Evolutionary conservation across 1,284 basidiomycete genomes (phyloP).

Genomic region (Cystobasidium pallidum): DNA sequence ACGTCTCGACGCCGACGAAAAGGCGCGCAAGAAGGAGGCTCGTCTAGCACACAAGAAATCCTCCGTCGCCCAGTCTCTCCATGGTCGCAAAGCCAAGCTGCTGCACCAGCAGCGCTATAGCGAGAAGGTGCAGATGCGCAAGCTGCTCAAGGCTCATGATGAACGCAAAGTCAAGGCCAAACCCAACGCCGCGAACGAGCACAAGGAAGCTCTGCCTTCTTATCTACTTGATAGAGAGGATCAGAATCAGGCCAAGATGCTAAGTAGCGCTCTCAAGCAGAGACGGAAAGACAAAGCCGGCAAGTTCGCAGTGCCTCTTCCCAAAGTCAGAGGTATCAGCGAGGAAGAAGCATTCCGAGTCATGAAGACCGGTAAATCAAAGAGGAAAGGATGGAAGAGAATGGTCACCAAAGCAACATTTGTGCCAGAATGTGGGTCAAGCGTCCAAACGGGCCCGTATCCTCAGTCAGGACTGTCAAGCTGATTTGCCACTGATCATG

Average conservation of each 20-base stretch:
- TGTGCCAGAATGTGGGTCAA: constrained; percentile 65
- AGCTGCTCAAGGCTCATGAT: constrained; percentile 98
- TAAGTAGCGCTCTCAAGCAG: constrained; percentile 98
- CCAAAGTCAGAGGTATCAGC: constrained; percentile 95
- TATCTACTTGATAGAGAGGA: constrained; percentile 96
- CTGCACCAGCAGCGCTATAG: constrained; percentile 93
- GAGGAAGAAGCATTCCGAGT: constrained; percentile 99
- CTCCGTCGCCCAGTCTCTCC: constrained; percentile 85
- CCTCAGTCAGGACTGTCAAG: not conserved
- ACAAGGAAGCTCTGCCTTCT: constrained; percentile 83
- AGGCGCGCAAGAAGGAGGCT: constrained; percentile 83
- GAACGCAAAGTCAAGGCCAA: constrained; percentile 92
- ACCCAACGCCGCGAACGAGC: constrained; percentile 35
- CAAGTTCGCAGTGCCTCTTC: constrained; percentile 93
- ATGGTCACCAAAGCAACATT: constrained; percentile 99
- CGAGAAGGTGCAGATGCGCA: constrained; percentile 98
- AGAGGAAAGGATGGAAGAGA: constrained; percentile 97
- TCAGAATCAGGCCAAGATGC: constrained; percentile 95
- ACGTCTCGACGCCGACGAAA: constrained; percentile 59
- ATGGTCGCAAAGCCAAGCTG: constrained; percentile 96
- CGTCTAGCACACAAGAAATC: constrained; percentile 87
- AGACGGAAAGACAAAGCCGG: constrained; percentile 99
- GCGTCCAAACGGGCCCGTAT: too few species aligned
- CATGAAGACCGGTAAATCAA: constrained; percentile 95
- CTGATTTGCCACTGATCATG: constrained; percentile 13